Base-by-base conservation (phyloP, 2,329 filamentous ascomycete species). In the Nemania sp. region DNA sequence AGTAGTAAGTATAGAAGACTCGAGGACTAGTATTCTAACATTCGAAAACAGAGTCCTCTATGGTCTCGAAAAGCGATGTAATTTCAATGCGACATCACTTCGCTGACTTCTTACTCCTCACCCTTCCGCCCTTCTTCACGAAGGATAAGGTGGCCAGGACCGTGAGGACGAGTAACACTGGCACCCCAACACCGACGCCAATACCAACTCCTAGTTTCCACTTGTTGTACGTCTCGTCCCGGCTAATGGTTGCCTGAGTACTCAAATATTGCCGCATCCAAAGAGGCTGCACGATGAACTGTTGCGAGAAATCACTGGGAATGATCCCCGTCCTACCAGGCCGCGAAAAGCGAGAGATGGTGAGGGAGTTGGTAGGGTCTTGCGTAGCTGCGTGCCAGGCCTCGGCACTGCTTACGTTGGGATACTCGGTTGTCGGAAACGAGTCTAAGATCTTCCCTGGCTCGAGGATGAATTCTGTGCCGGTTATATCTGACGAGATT, bases 391-490 rank as follows among this genome's bases (percentile, higher is more conserved):
- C 20, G 17, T 17, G 33, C 41, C 41, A 44, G 15, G 41, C 41
- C 14, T 44, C 41, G 6, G 41, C 41, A 23, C 8, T 3, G 3
- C 41, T 33, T 12, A 14, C 41, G 14, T 30, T 44, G 8, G 41
- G 41, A 14, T 6, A 36, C 9, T 5, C 14, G 8, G 24, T 3
- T 12, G 44, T 47, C 1, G 44, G 44, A n/a, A 47, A 37, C 5
- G 44, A 47, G 31, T 37, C 22, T 9, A 47, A 3, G 17, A 47
- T 47, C 2, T 24, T 9, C 6, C 6, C 22, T 20, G 44, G 5
- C 9, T 47, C 28, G 44, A 47, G 28, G 14, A 37, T 22, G 20
- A 47, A 47, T 39, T 26, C 31, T 5, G 44, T 37, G 20, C 44
- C 31, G n/a, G 31, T 47, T 5, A 47, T 8, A 11, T 47, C 31